phyloP scores from a whole-genome alignment of 129 eudicot species.

The Saussurea involucrata region DNA sequence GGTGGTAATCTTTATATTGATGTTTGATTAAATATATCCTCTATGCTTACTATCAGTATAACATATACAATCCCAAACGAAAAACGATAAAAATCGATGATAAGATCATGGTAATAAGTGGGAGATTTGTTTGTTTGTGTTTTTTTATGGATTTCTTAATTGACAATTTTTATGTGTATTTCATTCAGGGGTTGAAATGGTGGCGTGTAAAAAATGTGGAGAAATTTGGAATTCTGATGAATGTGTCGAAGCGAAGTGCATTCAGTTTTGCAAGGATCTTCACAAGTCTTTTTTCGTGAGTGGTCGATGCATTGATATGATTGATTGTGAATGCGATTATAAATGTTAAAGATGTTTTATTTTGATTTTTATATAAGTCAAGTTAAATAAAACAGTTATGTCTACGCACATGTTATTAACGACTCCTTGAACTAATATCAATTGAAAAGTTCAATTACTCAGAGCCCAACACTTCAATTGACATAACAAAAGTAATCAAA shows the following conservation, averaged over 20 bases:
- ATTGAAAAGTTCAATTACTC: too few relatives aligned
- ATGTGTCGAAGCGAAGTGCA: not conserved
- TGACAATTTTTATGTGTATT: not conserved
- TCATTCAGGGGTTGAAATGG: not conserved
- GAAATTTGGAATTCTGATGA: too few relatives aligned
- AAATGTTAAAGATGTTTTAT: not conserved
- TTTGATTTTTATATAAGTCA: not conserved
- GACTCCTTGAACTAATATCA: not conserved
- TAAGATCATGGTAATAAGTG: too few relatives aligned
- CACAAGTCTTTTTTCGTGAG: too few relatives aligned
- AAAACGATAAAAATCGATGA: too few relatives aligned
- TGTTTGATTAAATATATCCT: not conserved
- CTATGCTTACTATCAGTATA: not conserved
- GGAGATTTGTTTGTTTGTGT: too few relatives aligned
- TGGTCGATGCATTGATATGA: not conserved
- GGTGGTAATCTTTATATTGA: not conserved
- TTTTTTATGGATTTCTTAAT: too few relatives aligned
- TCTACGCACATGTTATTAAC: not conserved
- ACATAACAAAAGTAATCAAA: too few relatives aligned
- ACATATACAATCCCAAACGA: not conserved
- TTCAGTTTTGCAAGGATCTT: not conserved
- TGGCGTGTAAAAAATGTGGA: not conserved
- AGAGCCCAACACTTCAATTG: too few relatives aligned
- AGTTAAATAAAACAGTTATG: not conserved
- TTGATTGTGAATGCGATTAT: not conserved